Percentiles rank a stretch among this genome's conserved stretches.
These are phyloP conservation scores for Crithidia thermophila DNA, from an alignment of 208 protist species.

Conservation along the genomic window DNA sequence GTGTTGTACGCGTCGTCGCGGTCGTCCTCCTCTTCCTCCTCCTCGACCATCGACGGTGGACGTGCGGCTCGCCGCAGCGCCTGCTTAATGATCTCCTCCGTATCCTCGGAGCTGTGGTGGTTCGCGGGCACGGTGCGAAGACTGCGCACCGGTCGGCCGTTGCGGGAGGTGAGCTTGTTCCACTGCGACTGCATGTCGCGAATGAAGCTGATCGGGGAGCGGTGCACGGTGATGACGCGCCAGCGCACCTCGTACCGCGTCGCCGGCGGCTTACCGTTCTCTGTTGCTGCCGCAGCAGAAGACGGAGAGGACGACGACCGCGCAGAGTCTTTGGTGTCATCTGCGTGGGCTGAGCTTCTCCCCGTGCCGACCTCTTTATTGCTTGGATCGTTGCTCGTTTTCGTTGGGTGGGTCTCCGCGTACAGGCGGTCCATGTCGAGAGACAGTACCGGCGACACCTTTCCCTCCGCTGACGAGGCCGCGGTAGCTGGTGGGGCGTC, in stretches of 20 bases:
- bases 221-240: conserved; percentile 63
- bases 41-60: conserved; percentile 1
- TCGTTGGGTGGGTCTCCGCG: background rate
- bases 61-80: conserved; percentile 12
- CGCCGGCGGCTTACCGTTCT: background rate
- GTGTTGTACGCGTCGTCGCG: conserved; percentile 1
- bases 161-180: conserved; percentile 24
- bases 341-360: too few relatives aligned
- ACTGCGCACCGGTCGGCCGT: conserved; percentile 1
- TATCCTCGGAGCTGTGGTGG: background rate
- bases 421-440: background rate
- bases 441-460: conserved; percentile 1
- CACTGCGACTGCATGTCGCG: conserved; percentile 44
- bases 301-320: background rate
- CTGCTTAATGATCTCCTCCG: conserved; percentile 1
- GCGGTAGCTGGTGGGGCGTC: background rate
- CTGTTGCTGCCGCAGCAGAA: background rate
- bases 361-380: too few relatives aligned
- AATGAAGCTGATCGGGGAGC: conserved; percentile 47
- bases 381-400: background rate
- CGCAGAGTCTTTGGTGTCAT: background rate
- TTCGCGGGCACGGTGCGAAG: background rate
- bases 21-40: conserved; percentile 16
- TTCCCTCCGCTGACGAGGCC: background rate
- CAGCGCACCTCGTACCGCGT: conserved; percentile 28